These are phyloP conservation scores for Fraxinus anomala DNA, from an alignment of 257 asterid genomes.

Conservation along the genomic window DNA sequence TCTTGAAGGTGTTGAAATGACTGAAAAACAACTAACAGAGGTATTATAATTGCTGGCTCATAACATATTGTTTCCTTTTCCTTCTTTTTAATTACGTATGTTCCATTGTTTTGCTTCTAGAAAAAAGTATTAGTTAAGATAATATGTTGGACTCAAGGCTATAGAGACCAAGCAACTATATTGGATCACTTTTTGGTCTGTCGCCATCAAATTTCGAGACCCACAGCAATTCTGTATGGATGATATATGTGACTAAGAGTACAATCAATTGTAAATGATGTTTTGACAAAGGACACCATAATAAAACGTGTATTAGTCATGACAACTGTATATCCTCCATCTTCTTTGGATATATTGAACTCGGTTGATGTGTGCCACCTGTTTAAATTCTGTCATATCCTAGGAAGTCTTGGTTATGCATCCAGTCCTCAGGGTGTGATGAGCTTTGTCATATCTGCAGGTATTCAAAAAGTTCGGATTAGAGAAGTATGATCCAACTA, in stretches of 20 bases:
- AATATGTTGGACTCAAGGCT: neutral
- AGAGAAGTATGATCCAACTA: conserved; percentile 61
- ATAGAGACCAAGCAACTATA: neutral
- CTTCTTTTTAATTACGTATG: neutral
- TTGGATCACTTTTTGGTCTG: neutral
- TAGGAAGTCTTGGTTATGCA: neutral
- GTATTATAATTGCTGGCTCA: conserved; percentile 36
- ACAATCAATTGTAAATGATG: conserved; percentile 7
- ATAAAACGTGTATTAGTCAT: neutral
- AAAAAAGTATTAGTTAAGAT: neutral
- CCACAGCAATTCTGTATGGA: neutral
- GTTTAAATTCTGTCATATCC: neutral
- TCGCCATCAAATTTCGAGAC: neutral
- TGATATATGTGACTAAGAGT: neutral
- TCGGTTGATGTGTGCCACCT: neutral
- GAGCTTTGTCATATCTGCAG: conserved; percentile 39
- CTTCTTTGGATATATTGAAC: neutral
- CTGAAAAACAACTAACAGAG: conserved; percentile 92
- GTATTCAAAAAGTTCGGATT: conserved; percentile 81
- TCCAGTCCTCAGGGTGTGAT: neutral
- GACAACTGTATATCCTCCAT: conserved; percentile 1
- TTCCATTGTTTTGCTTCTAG: neutral
- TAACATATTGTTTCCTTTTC: neutral
- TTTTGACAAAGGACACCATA: neutral
- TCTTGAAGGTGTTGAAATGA: conserved; percentile 96